These are phyloP conservation scores for Salvia miltiorrhiza DNA, from an alignment of 257 asterid species.

Conservation along the genomic window DNA sequence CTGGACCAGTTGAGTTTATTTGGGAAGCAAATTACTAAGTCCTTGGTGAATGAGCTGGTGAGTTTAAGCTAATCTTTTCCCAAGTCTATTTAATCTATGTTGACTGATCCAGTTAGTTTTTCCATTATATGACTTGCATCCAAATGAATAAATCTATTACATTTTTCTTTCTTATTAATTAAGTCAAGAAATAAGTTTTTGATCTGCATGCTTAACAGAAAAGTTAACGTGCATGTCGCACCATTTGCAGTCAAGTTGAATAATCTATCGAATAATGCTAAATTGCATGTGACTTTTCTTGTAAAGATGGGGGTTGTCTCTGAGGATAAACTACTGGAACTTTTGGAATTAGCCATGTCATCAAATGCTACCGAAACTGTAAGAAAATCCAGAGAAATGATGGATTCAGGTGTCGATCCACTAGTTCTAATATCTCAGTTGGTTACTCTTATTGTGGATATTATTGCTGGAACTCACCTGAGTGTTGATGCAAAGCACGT, in stretches of 20 bases:
- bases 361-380: slow-evolving; percentile 93
- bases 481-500: slow-evolving; percentile 38
- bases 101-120: background rate
- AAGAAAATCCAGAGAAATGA: slow-evolving; percentile 75
- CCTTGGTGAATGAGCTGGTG: slow-evolving; percentile 95
- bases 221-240: background rate
- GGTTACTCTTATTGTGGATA: slow-evolving; percentile 91
- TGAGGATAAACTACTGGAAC: slow-evolving; percentile 85
- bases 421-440: slow-evolving; percentile 85
- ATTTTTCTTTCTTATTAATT: background rate
- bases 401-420: slow-evolving; percentile 93
- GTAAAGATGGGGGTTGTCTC: slow-evolving; percentile 92
- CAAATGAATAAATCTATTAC: background rate
- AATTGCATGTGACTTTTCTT: background rate
- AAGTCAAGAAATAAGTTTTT: background rate
- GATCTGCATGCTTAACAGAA: background rate
- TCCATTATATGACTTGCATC: background rate
- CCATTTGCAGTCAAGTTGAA: background rate
- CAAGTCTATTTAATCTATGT: background rate
- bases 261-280: background rate
- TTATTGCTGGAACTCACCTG: slow-evolving; percentile 79
- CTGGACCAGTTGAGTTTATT: slow-evolving; percentile 88
- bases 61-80: slow-evolving; percentile 28
- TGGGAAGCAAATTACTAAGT: slow-evolving; percentile 70
- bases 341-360: slow-evolving; percentile 90